These are phyloP conservation scores for Kodamaea kaohsiungensis DNA, from an alignment of 805 yeast genomes.

Conservation along the genomic window DNA sequence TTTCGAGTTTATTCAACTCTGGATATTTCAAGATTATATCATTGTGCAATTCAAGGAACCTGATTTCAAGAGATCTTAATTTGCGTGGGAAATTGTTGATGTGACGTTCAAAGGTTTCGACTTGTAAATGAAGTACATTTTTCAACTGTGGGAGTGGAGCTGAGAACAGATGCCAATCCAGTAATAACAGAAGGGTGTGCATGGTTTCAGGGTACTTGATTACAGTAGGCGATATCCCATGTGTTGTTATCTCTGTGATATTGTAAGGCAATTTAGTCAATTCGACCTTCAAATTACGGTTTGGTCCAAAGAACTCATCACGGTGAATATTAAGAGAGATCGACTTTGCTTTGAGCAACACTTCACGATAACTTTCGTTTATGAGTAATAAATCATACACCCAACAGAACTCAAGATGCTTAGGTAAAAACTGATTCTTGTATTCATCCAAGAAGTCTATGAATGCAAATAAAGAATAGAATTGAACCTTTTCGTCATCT, in stretches of 20 bases:
- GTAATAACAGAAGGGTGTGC: background rate
- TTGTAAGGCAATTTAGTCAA: background rate
- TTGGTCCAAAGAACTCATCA: background rate
- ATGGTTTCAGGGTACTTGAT: background rate
- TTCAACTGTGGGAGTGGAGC: background rate
- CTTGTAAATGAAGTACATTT: background rate
- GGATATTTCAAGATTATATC: background rate
- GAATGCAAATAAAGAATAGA: background rate
- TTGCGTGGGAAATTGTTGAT: background rate
- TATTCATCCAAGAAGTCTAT: background rate
- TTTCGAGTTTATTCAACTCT: background rate
- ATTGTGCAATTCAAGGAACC: background rate
- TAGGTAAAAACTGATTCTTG: background rate
- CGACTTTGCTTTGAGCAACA: background rate
- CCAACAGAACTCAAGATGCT: background rate
- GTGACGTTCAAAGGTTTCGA: background rate
- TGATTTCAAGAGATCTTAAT: background rate
- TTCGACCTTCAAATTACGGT: background rate
- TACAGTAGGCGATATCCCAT: background rate
- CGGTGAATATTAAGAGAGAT: background rate
- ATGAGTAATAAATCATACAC: background rate
- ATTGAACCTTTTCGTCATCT: background rate
- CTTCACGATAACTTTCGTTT: background rate
- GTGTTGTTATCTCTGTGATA: background rate
- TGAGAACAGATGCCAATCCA: background rate